These are phyloP conservation scores for Suhomyces sp. DNA, from an alignment of 805 yeast genomes.

Conservation along the genomic window DNA sequence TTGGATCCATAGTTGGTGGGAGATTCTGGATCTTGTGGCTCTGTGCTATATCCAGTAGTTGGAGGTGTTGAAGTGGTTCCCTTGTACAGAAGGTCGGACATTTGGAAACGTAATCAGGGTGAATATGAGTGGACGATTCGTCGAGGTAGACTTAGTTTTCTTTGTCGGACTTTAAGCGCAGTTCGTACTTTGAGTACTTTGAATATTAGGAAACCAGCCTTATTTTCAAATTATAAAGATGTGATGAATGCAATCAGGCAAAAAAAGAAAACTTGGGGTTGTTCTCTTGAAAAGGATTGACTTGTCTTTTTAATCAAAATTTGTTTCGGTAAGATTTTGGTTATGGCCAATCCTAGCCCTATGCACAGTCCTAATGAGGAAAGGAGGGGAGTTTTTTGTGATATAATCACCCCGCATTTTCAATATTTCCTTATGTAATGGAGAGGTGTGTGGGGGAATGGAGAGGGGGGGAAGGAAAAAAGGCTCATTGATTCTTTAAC, in stretches of 20 bases:
- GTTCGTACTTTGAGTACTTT: neutral
- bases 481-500: neutral
- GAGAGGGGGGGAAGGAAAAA: conserved; percentile 1
- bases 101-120: neutral
- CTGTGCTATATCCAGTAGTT: neutral
- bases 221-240: neutral
- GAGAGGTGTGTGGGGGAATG: neutral
- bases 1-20: conserved; percentile 34
- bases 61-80: neutral
- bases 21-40: neutral
- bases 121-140: neutral
- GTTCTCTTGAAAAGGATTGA: neutral
- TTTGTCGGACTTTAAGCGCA: neutral
- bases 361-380: neutral
- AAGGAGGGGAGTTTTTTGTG: conserved; percentile 12
- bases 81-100: neutral
- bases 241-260: neutral
- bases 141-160: neutral
- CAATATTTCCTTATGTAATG: neutral
- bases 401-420: conserved; percentile 10
- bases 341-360: neutral
- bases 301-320: conserved; percentile 1
- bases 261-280: neutral
- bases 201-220: neutral
- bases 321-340: neutral